phyloP scores from a whole-genome alignment of 2,329 filamentous ascomycete genomes.

The Colletotrichum salicis region DNA sequence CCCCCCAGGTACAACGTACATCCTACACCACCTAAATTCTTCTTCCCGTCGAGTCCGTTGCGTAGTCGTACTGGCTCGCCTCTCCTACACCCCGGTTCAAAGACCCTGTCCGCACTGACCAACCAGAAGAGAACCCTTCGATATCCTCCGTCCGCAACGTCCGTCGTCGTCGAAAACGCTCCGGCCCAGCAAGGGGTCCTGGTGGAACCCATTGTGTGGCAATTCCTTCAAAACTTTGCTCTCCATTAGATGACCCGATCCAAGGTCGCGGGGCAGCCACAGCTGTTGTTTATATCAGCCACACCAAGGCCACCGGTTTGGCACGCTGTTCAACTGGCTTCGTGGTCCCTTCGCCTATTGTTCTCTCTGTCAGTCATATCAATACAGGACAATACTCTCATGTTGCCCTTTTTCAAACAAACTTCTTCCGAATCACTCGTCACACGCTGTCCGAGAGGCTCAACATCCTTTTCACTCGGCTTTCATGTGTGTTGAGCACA shows the following conservation, averaged over 20 bases:
- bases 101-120: conserved; percentile 6
- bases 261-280: conserved; percentile 30
- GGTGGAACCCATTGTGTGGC: conserved; percentile 32
- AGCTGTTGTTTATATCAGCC: conserved; percentile 36
- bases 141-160: conserved; percentile 25
- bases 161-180: conserved; percentile 31
- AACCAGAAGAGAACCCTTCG: conserved; percentile 21
- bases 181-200: conserved; percentile 26
- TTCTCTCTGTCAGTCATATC: conserved; percentile 9
- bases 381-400: conserved; percentile 20
- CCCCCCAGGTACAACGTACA: neutral
- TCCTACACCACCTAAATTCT: neutral
- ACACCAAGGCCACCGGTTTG: conserved; percentile 29
- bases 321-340: conserved; percentile 2
- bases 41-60: conserved; percentile 1
- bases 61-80: conserved; percentile 6
- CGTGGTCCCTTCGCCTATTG: conserved; percentile 24
- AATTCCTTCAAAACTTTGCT: neutral
- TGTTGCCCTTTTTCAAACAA: conserved; percentile 29
- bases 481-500: conserved; percentile 71
- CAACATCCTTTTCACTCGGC: conserved; percentile 21
- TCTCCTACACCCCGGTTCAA: conserved; percentile 1
- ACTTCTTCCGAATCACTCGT: conserved; percentile 6
- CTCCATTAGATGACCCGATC: conserved; percentile 26
- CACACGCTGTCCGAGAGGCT: conserved; percentile 14